Conservation (phyloP, 495 filamentous ascomycete species). For the Penicillium crystallinum region DNA sequence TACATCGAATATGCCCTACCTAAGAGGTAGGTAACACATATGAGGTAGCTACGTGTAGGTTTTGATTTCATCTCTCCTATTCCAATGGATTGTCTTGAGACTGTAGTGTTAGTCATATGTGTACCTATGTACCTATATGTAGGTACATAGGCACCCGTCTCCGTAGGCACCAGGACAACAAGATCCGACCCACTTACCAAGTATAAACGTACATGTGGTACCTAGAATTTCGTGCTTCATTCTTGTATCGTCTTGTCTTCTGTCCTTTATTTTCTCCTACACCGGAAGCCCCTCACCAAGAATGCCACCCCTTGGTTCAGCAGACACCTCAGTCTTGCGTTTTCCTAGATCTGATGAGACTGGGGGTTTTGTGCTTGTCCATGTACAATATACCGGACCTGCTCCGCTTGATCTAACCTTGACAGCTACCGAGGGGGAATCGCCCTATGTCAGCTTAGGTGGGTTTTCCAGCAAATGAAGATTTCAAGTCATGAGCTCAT, state of each 20-base stretch:
- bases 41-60: no score
- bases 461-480: constrained; percentile 20
- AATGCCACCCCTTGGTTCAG: not conserved
- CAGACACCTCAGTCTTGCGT: constrained; percentile 41
- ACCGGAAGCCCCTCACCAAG: not conserved
- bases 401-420: constrained; percentile 55
- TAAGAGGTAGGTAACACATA: no score
- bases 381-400: constrained; percentile 45
- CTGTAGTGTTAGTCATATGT: no score
- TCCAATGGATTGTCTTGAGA: no score
- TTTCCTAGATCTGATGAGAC: constrained; percentile 52
- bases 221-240: not conserved
- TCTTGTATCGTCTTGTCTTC: not conserved
- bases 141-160: no score
- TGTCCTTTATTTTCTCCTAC: not conserved
- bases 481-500: constrained; percentile 12
- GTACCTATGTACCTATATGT: no score
- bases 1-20: not conserved
- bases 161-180: no score
- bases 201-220: no score
- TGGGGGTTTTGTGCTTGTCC: constrained; percentile 51
- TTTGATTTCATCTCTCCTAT: no score
- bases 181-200: no score
- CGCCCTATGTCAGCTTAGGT: constrained; percentile 55
- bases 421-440: constrained; percentile 62